Conservation (phyloP, 495 filamentous ascomycete species). For the Collariella sp. region DNA sequence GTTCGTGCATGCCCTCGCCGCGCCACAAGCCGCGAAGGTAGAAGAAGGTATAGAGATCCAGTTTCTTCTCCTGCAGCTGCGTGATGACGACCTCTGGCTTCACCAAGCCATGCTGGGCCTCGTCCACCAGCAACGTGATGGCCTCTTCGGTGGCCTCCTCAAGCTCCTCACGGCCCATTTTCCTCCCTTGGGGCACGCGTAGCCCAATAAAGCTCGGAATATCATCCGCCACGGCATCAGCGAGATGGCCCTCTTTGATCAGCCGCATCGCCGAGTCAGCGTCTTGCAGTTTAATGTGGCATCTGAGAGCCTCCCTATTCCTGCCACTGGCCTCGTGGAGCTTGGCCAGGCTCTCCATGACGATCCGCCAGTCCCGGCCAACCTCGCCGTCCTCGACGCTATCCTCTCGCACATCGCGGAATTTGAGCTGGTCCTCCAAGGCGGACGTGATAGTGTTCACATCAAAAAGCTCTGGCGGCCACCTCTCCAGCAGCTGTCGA, state of each 20-base stretch:
- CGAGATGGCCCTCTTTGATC: conserved; percentile 73
- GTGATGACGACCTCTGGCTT: conserved; percentile 64
- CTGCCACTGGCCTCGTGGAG: conserved; percentile 72
- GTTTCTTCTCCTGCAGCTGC: conserved; percentile 53
- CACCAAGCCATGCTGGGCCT: conserved; percentile 81
- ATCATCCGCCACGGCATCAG: conserved; percentile 79
- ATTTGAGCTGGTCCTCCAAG: conserved; percentile 66
- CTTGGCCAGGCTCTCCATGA: conserved; percentile 74
- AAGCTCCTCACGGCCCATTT: conserved; percentile 59
- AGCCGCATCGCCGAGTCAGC: conserved; percentile 79
- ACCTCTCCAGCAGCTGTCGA: conserved; percentile 68
- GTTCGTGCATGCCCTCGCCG: conserved; percentile 48
- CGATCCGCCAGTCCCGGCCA: conserved; percentile 72
- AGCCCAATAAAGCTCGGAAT: conserved; percentile 83
- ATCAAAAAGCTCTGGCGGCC: conserved; percentile 80
- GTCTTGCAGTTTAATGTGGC: conserved; percentile 85
- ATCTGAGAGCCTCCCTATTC: conserved; percentile 71
- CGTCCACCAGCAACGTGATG: conserved; percentile 77
- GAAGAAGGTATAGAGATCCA: conserved; percentile 76
- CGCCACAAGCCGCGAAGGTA: conserved; percentile 82
- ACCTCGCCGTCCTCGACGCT: conserved; percentile 55
- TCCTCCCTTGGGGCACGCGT: conserved; percentile 64
- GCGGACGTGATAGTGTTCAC: conserved; percentile 56
- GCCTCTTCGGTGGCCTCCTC: conserved; percentile 71
- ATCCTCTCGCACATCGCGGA: conserved; percentile 57